A percentile compares a stretch with the other conserved stretches of the same genome.
Evolutionary conservation across 306 rosid species (phyloP).

Genomic region (Astragalus glycyphyllos): DNA sequence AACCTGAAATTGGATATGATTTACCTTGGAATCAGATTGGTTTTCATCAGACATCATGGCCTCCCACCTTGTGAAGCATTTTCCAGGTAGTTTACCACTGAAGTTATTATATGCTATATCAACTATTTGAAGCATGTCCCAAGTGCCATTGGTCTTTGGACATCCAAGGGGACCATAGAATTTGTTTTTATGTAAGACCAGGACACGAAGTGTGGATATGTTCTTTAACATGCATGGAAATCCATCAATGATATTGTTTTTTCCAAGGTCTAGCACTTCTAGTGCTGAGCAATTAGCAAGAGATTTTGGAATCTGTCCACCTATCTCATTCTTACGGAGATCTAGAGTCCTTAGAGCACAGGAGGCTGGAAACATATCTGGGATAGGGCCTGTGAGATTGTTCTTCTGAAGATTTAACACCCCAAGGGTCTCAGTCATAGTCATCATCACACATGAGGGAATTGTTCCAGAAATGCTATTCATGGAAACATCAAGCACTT

Average conservation of each 20-base stretch:
- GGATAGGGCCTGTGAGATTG: constrained; percentile 8
- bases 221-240: constrained; percentile 47
- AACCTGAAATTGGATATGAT: not conserved
- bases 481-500: constrained; percentile 33
- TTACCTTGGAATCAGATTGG: not conserved
- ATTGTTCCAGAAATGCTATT: constrained; percentile 38
- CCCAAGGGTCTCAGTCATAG: not conserved
- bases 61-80: constrained; percentile 24
- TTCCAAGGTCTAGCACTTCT: constrained; percentile 43
- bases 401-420: constrained; percentile 41
- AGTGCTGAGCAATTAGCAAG: constrained; percentile 6
- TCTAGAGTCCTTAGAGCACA: constrained; percentile 44
- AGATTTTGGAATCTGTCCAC: constrained; percentile 46
- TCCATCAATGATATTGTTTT: not conserved
- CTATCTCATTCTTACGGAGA: constrained; percentile 31
- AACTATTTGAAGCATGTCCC: constrained; percentile 47
- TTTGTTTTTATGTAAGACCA: constrained; percentile 43
- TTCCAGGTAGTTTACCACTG: constrained; percentile 30
- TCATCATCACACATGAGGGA: constrained; percentile 41
- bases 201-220: constrained; percentile 34
- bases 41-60: constrained; percentile 34
- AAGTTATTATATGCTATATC: constrained; percentile 57
- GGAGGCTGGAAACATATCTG: not conserved
- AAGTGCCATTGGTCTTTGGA: not conserved
- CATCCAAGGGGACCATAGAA: constrained; percentile 46